Base-by-base conservation (phyloP, 306 rosid genomes). In the Prunus campanulata region DNA sequence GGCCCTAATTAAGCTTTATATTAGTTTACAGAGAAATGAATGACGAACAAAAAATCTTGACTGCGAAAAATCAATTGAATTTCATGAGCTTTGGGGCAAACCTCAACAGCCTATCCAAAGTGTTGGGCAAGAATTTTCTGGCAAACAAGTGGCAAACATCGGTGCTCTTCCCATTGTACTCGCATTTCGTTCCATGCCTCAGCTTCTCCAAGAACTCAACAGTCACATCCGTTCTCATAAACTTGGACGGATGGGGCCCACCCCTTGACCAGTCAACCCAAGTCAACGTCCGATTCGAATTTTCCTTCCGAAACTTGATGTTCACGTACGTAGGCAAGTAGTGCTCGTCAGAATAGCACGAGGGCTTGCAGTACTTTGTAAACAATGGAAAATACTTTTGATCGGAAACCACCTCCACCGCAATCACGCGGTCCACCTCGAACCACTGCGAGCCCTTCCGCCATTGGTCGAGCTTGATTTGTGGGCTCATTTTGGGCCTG, bases 381-480 rank as follows among this genome's bases (percentile, higher is more conserved):
- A 92, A 92, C 51, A 87, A 13, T 0, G 92, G 77, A 67, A 84
- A 92, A 30, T 85, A 92, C 14, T 3, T 60, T 0, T 2, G 42
- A 74, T 92, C 97, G 0, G 97, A 86, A 30, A 92, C 81, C 4
- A 92, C 60, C 51, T 79, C 84, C 2, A 78, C 4, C 32, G 97
- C 97, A 0, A 91, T 71, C 10, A 11, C 32, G 0, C 98, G 88
- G 81, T 92, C 91, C 30, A 92, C 77, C 77, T 84, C 90, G 70
- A 95, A 95, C 98, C 98, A 95, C n/a, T 92, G 97, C 2, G 97
- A 92, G 3, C 99, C 97, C 70, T 95, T 95, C 6, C 97, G 78
- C 99, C 99, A 95, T 22, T 92, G 96, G 0, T 42, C 7, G 4
- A 91, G 78, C 2, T 2, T 77, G 16, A 95, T 74, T 0, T 8